phyloP scores from a whole-genome alignment of 768 basidiomycete species.

The Russula virescens region DNA sequence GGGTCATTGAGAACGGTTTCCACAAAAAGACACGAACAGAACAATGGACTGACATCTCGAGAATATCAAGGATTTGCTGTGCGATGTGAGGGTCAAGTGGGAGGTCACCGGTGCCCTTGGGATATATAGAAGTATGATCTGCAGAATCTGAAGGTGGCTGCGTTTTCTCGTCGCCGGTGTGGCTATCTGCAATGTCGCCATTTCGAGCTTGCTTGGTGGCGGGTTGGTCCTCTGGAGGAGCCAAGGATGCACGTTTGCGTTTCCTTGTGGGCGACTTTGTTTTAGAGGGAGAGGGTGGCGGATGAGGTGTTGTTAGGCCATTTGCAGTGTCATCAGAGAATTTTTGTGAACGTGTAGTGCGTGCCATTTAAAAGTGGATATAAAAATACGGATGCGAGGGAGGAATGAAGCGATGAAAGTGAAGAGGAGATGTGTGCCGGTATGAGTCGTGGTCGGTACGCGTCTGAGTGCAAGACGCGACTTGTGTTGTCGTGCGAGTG shows the following conservation, averaged over 20 bases:
- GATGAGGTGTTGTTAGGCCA: conserved; percentile 27
- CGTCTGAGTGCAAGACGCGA: conserved; percentile 30
- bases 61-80: conserved; percentile 51
- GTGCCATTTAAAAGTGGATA: conserved; percentile 47
- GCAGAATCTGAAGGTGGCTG: conserved; percentile 22
- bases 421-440: conserved; percentile 19
- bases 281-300: conserved; percentile 26
- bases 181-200: conserved; percentile 28
- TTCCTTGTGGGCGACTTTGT: conserved; percentile 45
- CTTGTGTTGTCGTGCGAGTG: conserved; percentile 16
- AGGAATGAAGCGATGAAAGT: neutral
- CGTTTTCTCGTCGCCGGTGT: conserved; percentile 29
- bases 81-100: conserved; percentile 44
- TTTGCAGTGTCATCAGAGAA: conserved; percentile 33
- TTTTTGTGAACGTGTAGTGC: conserved; percentile 66
- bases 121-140: conserved; percentile 25
- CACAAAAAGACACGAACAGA: conserved; percentile 5
- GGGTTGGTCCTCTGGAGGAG: conserved; percentile 44
- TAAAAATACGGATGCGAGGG: conserved; percentile 10
- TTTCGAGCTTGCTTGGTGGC: conserved; percentile 46
- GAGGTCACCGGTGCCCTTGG: conserved; percentile 42
- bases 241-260: conserved; percentile 54
- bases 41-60: conserved; percentile 42
- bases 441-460: conserved; percentile 28
- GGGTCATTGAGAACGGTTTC: conserved; percentile 11